A percentile compares a stretch with the other conserved stretches of the same genome.
These are phyloP conservation scores for Clonostachys solani DNA, from an alignment of 2,329 filamentous ascomycete genomes.

Conservation along the genomic window DNA sequence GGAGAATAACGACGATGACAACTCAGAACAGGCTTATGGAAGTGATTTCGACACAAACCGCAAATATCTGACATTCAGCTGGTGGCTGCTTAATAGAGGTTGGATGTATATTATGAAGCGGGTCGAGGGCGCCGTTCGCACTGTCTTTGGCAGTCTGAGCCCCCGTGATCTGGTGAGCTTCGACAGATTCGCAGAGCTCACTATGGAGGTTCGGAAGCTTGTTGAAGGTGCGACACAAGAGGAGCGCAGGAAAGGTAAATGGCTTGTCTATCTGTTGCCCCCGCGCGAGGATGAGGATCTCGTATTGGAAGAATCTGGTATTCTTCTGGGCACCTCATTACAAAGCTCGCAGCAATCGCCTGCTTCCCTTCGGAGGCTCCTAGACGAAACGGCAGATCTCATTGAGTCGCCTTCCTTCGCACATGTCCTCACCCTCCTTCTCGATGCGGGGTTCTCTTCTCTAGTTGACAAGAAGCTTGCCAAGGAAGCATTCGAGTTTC, in stretches of 20 bases:
- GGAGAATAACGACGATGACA: constrained; percentile 91
- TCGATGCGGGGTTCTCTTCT: constrained; percentile 82
- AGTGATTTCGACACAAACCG: constrained; percentile 96
- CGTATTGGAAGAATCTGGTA: constrained; percentile 82
- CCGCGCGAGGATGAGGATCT: constrained; percentile 73
- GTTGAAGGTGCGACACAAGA: constrained; percentile 63
- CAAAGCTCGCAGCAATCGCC: constrained; percentile 38
- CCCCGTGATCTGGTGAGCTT: constrained; percentile 85
- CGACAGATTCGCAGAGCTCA: constrained; percentile 73
- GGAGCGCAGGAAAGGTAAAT: constrained; percentile 47
- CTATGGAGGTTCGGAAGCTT: constrained; percentile 76
- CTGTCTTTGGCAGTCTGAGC: constrained; percentile 85
- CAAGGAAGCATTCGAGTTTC: constrained; percentile 67
- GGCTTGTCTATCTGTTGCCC: constrained; percentile 83
- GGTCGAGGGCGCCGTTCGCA: constrained; percentile 80
- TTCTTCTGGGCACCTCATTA: constrained; percentile 49
- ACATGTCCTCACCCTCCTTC: constrained; percentile 78
- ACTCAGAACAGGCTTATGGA: constrained; percentile 74
- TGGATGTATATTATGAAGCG: constrained; percentile 79
- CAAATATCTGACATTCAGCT: constrained; percentile 92
- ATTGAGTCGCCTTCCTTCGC: constrained; percentile 91
- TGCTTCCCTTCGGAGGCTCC: constrained; percentile 68
- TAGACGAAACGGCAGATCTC: constrained; percentile 94
- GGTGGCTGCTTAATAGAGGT: constrained; percentile 92
- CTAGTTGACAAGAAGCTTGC: constrained; percentile 81